Evolutionary conservation across 2,329 filamentous ascomycete genomes (phyloP), one percentile per base, ranked within the genome.

Genomic region (Chaetothyriales sp.): DNA sequence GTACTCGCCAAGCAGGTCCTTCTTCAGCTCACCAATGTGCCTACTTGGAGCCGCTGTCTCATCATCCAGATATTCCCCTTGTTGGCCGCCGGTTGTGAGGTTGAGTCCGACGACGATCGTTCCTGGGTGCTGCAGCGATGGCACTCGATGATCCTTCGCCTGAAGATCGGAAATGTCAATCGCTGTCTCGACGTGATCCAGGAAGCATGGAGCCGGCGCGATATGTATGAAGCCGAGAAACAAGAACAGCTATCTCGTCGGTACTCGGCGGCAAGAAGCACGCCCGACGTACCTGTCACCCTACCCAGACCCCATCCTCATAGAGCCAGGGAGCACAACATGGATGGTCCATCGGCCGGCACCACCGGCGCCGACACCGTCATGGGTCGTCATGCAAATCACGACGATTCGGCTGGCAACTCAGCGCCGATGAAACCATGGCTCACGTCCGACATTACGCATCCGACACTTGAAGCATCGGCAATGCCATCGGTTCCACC

Each of bases 61-160:
- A 82, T 85, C 46, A 76, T 85, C 1, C 82, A 86, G 43, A 83
- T 85, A 53, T 86, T 81, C 57, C 83, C 83, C 1, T 73, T 86
- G 1, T 72, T 85, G 56, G 80, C 77, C 0, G 83, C 82, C 2
- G 81, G 82, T 1, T 82, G 80, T 57, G 82, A 85, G 64, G 77
- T 73, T 20, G 72, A 72, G 2, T 67, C 70, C 13, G 80, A 83
- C 57, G 33, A 40, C 10, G 78, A 84, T 58, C 70, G 82, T 10
- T 68, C 76, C 28, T 86, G 81, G 80, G 78, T 85, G 1, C 68
- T 74, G 44, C 71, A 77, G 20, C 73, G 82, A 33, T 86, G 82
- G 82, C 65, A 68, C 4, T 69, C 73, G 2, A 82, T 86, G 71
- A 73, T 73, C 49, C 67, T 69, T 18, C 73, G 82, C 25, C 76